Base-by-base conservation (phyloP, 805 yeast genomes). In the Candida silvatica region DNA sequence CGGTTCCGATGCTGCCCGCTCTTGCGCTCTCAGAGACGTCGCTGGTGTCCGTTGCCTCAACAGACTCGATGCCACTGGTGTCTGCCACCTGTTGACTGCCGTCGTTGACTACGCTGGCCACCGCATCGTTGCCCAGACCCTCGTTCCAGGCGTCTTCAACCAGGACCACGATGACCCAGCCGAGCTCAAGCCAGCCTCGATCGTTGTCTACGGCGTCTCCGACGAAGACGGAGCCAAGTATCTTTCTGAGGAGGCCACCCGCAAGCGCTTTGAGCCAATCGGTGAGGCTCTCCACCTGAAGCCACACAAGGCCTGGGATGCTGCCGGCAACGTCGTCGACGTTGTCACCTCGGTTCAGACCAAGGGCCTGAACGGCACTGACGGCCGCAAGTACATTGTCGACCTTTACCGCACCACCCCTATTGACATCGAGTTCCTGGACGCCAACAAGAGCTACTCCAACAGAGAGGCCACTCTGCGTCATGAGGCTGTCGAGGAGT, bases 91-190 rank as follows among this genome's bases (percentile, higher is more conserved):
- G 40, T 73, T 84, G 47, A 83, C 97, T 4, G 70, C 88, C n/a
- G 69, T 87, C 39, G 84, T 90, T 37, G 97, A 90, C 58, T 90
- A 74, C 61, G 77, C 83, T 51, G 98, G 97, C 41, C 80, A 76
- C 49, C 74, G 97, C 56, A 66, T 90, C 25, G 70, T 90, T 26
- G 85, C 94, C 56, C 97, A 90, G 63, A 84, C 95, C 11, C 95
- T 96, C 9, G 94, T 90, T 29, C 98, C 98, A 12, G 97, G 97
- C 40, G 74, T 82, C 37, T 79, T 82, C 56, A 64, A 72, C 36
- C 68, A 70, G 52, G 27, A 51, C 51, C 20, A 54, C 52, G 31
- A 38, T 19, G 61, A 64, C 20, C 64, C 61, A 19, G 60, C 52
- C 31, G 31, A 41, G 5, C 66, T 57, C 26, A 31, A 41, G 3